A percentile compares a stretch with the other conserved stretches of the same genome.
phyloP scores from a whole-genome alignment of 257 asterid genomes.

The Oldenlandia corymbosa region DNA sequence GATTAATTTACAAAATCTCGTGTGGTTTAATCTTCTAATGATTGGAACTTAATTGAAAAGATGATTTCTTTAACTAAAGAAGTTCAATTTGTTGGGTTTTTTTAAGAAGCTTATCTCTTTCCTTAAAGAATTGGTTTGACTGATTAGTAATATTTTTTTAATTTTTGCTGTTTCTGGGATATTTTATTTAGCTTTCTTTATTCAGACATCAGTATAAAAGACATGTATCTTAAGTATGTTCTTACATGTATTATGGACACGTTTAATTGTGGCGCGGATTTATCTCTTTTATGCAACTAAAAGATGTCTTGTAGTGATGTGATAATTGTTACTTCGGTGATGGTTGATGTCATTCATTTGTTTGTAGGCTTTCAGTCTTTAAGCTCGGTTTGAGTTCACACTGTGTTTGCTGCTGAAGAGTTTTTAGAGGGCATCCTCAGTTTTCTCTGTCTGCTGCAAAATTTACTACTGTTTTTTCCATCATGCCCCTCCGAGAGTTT shows the following conservation, averaged over 20 bases:
- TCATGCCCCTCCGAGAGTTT: conserved; percentile 86
- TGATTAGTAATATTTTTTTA: conserved; percentile 26
- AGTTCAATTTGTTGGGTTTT: conserved; percentile 41
- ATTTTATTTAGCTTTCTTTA: conserved; percentile 27
- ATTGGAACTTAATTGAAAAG: conserved; percentile 44
- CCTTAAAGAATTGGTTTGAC: conserved; percentile 52
- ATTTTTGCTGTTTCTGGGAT: conserved; percentile 32
- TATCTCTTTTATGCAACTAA: conserved; percentile 14
- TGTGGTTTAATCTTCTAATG: conserved; percentile 56
- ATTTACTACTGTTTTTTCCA: conserved; percentile 15
- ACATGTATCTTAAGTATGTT: background rate
- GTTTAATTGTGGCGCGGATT: background rate
- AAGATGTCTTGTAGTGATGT: conserved; percentile 21
- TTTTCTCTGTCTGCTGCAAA: conserved; percentile 11
- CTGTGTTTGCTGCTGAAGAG: conserved; percentile 6
- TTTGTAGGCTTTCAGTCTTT: conserved; percentile 25
- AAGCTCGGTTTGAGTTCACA: conserved; percentile 14
- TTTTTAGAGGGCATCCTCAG: background rate
- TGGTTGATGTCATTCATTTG: conserved; percentile 23
- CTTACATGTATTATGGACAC: background rate
- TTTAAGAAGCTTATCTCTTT: conserved; percentile 19
- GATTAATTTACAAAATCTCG: conserved; percentile 39
- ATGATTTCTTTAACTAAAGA: conserved; percentile 35
- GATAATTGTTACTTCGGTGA: conserved; percentile 9
- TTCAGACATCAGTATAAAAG: conserved; percentile 37